Conservation (phyloP, 306 rosid species). For the Inga oerstediana region DNA sequence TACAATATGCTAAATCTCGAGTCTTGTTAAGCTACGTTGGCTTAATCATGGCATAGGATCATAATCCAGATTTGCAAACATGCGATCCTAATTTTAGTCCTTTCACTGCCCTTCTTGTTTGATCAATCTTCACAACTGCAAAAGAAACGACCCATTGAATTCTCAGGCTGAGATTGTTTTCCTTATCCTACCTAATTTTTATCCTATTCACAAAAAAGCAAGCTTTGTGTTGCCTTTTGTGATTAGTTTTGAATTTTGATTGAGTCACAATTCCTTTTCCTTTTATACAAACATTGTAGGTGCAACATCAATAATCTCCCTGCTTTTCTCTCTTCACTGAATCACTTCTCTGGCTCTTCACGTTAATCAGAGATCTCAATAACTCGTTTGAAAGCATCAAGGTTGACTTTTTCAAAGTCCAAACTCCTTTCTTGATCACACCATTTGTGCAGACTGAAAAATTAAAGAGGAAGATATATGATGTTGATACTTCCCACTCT, state of each 20-base stretch:
- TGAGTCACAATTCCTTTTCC: not conserved
- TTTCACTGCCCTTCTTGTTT: not conserved
- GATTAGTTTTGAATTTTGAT: not conserved
- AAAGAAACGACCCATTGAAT: not conserved
- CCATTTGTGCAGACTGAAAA: not conserved
- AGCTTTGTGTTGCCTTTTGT: not conserved
- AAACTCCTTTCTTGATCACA: not conserved
- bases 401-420: not conserved
- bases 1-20: not conserved
- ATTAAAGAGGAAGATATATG: not conserved
- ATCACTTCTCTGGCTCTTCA: not conserved
- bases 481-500: not conserved
- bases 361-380: not conserved
- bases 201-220: not conserved
- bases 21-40: not conserved
- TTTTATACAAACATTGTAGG: not conserved
- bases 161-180: not conserved
- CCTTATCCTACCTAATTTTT: not conserved
- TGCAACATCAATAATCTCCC: not conserved
- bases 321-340: not conserved
- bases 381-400: not conserved
- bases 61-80: not conserved
- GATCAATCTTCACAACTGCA: not conserved
- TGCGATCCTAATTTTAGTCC: not conserved
- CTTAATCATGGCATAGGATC: not conserved